Conservation (phyloP, 768 basidiomycete species). For the Russula sp. region DNA sequence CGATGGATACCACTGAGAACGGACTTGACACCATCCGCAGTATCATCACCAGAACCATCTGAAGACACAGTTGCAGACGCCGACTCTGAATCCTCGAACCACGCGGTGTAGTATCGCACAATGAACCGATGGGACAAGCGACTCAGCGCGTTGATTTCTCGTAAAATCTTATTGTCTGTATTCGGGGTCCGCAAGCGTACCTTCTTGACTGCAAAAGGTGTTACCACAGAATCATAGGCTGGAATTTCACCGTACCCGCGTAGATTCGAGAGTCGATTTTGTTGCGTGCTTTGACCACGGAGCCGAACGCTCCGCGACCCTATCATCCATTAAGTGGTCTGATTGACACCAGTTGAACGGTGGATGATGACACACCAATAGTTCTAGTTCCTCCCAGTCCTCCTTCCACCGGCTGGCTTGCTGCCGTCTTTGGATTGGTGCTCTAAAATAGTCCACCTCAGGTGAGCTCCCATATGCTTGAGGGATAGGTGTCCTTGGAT, state of each 20-base stretch:
- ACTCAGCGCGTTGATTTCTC: constrained; percentile 87
- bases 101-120: constrained; percentile 87
- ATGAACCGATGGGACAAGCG: constrained; percentile 83
- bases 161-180: constrained; percentile 80
- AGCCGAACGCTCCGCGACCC: constrained; percentile 88
- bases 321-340: constrained; percentile 25
- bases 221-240: not conserved
- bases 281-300: constrained; percentile 91
- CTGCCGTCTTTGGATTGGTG: constrained; percentile 34
- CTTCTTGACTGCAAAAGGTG: constrained; percentile 67
- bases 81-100: constrained; percentile 69
- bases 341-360: not conserved
- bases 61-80: constrained; percentile 42
- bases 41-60: constrained; percentile 32
- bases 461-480: constrained; percentile 45
- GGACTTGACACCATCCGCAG: constrained; percentile 47
- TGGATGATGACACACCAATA: constrained; percentile 42
- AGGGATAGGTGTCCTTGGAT: constrained; percentile 46
- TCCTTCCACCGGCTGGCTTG: constrained; percentile 80
- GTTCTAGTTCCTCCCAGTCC: constrained; percentile 90
- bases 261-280: constrained; percentile 82
- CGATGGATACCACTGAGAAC: constrained; percentile 39
- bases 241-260: constrained; percentile 43
- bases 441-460: constrained; percentile 55
- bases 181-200: constrained; percentile 71